Conservation (phyloP, 148 eudicot species). For the Salicornia ramosissima region DNA sequence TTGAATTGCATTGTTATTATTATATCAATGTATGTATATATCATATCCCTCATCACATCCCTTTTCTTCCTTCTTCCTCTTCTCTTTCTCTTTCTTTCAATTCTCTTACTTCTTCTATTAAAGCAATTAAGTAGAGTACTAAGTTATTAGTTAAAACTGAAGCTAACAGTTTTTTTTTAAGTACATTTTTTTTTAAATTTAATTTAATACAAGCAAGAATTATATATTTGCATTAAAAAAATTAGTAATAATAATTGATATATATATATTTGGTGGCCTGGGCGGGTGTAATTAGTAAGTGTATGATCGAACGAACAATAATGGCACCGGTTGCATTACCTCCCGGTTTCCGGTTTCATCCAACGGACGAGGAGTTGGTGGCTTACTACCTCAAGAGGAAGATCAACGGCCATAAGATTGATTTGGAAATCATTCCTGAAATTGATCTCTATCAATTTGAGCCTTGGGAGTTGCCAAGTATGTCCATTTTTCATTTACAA, state of each 20-base stretch:
- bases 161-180: not conserved
- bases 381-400: constrained; percentile 49
- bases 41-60: not conserved
- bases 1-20: no score
- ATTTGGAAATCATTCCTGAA: constrained; percentile 47
- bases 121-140: constrained; percentile 5
- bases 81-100: not conserved
- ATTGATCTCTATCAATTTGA: constrained; percentile 50
- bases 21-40: constrained; percentile 13
- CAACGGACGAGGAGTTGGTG: constrained; percentile 46
- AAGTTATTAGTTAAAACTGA: not conserved
- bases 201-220: no score
- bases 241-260: no score
- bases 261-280: no score
- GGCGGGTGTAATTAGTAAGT: not conserved
- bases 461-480: constrained; percentile 47
- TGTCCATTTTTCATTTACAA: not conserved
- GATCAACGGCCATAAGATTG: constrained; percentile 46
- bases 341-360: constrained; percentile 48
- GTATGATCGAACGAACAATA: no score
- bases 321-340: constrained; percentile 47
- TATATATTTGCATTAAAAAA: no score
- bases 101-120: not conserved
- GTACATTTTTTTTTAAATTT: no score
- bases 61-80: not conserved